Percentiles rank a stretch among this genome's conserved stretches.
These are phyloP conservation scores for Ceratobasidium sp. DNA, from an alignment of 1,284 basidiomycete species.

Conservation along the genomic window DNA sequence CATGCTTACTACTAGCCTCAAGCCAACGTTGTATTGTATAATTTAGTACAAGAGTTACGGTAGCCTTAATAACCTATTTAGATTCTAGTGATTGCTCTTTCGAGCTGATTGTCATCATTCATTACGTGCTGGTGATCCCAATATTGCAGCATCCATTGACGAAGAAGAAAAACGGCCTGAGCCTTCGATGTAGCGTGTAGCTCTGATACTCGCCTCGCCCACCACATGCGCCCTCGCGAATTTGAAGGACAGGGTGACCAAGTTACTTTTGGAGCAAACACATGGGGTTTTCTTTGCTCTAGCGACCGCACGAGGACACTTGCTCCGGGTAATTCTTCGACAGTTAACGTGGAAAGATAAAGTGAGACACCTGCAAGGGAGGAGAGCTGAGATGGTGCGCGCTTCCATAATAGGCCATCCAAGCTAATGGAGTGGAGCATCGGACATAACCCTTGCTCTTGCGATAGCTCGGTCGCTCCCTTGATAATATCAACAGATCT, in stretches of 20 bases:
- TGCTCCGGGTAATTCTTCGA: neutral
- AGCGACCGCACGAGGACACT: neutral
- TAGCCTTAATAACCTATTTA: neutral
- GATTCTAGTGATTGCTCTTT: slow-evolving; percentile 18
- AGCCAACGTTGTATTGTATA: no score
- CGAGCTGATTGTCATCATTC: neutral
- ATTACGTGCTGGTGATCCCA: slow-evolving; percentile 12
- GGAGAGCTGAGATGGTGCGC: neutral
- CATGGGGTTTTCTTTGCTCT: neutral
- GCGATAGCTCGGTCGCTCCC: neutral
- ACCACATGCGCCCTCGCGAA: slow-evolving; percentile 27
- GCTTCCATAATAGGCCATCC: slow-evolving; percentile 23
- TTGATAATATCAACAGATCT: neutral
- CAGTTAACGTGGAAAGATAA: neutral
- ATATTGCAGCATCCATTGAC: slow-evolving; percentile 25
- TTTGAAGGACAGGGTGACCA: slow-evolving; percentile 21
- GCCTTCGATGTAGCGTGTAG: slow-evolving; percentile 8
- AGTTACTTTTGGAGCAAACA: neutral
- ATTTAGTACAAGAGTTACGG: no score
- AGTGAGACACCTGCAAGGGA: neutral
- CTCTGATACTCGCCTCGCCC: slow-evolving; percentile 1
- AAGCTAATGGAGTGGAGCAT: neutral
- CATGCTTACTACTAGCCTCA: no score
- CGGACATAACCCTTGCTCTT: slow-evolving; percentile 7
- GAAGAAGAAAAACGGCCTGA: slow-evolving; percentile 6